phyloP scores from a whole-genome alignment of 2,329 filamentous ascomycete species.

The Ceratocystis cubensis region DNA sequence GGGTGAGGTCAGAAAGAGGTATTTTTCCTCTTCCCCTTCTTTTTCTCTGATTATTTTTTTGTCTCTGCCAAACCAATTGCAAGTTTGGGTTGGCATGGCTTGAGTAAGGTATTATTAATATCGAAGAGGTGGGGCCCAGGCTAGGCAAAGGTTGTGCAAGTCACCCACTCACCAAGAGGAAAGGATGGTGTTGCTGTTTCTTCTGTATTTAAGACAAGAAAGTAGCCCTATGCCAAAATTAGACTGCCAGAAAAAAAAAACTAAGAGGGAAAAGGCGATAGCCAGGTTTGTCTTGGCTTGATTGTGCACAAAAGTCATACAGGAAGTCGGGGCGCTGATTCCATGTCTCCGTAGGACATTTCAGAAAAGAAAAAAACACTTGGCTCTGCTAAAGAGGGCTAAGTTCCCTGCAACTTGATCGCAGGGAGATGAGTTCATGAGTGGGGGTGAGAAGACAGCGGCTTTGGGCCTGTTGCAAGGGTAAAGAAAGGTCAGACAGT shows the following conservation, averaged over 20 bases:
- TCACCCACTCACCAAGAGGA: background rate
- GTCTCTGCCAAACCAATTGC: no score
- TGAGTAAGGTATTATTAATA: no score
- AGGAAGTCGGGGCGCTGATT: background rate
- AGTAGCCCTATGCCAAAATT: background rate
- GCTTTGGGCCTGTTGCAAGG: background rate
- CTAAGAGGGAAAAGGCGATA: background rate
- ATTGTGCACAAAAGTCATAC: background rate
- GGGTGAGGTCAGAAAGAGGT: background rate
- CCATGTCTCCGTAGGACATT: background rate
- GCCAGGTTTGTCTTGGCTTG: background rate
- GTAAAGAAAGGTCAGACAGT: background rate
- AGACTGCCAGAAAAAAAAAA: background rate
- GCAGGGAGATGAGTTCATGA: background rate
- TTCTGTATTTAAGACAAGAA: background rate
- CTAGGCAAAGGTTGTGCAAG: background rate
- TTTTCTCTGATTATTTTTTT: background rate
- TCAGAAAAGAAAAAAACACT: background rate
- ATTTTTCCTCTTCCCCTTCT: background rate
- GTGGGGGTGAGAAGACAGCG: background rate
- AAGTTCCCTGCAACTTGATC: background rate
- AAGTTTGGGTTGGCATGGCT: no score
- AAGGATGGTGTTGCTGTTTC: background rate
- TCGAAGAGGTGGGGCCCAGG: background rate
- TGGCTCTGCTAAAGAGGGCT: background rate